Evolutionary conservation across 148 eudicot species (phyloP), one percentile per base, ranked within the genome.

Genomic region (Amaranthus hypochondriacus): DNA sequence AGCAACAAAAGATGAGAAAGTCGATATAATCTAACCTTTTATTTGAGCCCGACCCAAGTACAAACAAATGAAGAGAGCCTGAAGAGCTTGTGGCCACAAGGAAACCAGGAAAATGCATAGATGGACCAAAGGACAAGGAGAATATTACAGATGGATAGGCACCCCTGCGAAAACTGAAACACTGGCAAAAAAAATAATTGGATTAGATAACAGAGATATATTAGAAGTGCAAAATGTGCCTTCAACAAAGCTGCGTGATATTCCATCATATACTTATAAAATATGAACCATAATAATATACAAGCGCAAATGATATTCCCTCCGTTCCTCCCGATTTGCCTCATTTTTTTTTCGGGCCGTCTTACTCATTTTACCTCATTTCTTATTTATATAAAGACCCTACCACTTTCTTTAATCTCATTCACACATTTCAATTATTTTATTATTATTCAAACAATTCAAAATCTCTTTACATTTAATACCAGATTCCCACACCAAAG

Each of bases 21-120:
- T 21, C 18, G 55, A 49, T 44, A 3, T 0, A 56, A 51, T 43
- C 76, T 83, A 28, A 90, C 97, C 97, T 89, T 76, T 89, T 90
- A 74, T 79, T 80, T 68, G 81, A 72, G 57, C 86, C 81, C 68
- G 76, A 70, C 18, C 87, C 90, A 69, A 94, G 85, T 80, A 86
- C 78, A 77, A 94, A 94, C 42, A 85, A 78, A 75, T 94, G 98
- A 81, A 90, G 86, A 80, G 98, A 84, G 78, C 98, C 97, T 2
- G 98, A 89, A 61, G 93, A 94, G 84, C 97, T 92, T 55, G 96
- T 89, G 68, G 97, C 96, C 55, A 81, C 87, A 80, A 92, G 90
- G 81, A 86, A 77, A 79, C 89, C 95, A 70, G 98, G 93, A 71
- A 86, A 84, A 76, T 85, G 88, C 73, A 79, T 75, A 48, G 93